Base-by-base conservation (phyloP, 2,329 filamentous ascomycete species). In the Aspergillus brasiliensis region DNA sequence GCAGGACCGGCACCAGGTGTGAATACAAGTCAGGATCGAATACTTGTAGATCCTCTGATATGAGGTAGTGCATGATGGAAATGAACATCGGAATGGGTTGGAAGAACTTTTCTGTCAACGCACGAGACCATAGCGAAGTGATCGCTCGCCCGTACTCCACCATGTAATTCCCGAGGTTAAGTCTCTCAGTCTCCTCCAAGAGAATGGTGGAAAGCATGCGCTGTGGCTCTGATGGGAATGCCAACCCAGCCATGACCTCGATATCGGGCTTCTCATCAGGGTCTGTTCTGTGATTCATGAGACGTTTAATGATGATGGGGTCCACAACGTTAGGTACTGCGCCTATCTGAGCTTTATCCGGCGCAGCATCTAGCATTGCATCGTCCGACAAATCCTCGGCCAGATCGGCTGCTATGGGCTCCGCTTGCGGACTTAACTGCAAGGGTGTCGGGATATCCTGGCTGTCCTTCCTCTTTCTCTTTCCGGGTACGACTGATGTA, bases 401-500 rank as follows among this genome's bases (percentile, higher is more conserved):
- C 11, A 61, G 66, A 64, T 69, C 75, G 56, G 60, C 69, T 34
- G 64, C 65, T 40, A 62, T 64, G 13, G 57, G 57, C 40, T 73
- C 70, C 21, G 64, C 67, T 2, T 67, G 67, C 15, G 73, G 72
- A 46, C 70, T 77, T 27, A 80, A 58, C 23, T 81, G 75, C 31
- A 85, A 71, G 6, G 81, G 75, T 27, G 81, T 77, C 4, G 85
- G 83, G 61, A 83, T 86, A 58, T 83, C 81, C 52, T 83, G 80
- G 17, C 78, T 78, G 13, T 76, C 65, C 56, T 77, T 75, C 49
- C 86, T 76, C 69, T 88, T 88, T 57, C 86, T 78, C 71, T 88
- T 88, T 8, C 79, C 79, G n/a, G 80, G 79, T 61, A 80, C 80
- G 51, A 80, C 83, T 2, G 86, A 85, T 1, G 85, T 88, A 10